Evolutionary conservation across 2,329 filamentous ascomycete genomes (phyloP), one percentile per base, ranked within the genome.

Genomic region (Corinectria fuckeliana): DNA sequence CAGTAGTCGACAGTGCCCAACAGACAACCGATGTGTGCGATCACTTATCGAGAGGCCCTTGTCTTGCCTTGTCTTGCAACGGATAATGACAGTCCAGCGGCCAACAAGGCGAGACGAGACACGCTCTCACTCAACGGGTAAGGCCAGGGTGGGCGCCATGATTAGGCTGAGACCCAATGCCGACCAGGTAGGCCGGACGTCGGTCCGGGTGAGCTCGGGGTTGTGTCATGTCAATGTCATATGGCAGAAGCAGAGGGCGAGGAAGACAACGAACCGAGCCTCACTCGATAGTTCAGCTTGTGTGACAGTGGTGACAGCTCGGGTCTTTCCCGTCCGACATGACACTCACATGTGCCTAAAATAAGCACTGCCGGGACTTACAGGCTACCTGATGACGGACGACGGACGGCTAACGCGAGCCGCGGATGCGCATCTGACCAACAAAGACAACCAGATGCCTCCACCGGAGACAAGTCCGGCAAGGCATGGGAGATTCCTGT

Each of bases 161-260:
- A n/a, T 14, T 16, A 45, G 50, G 34, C 41, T 34, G 44, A 54
- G 48, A 34, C 51, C 51, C 34, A 32, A 34, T 48, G 23, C 36
- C 16, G 26, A 44, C 26, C 45, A 39, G 50, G n/a, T 45, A 34
- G 16, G 11, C 13, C 11, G n/a, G 32, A n/a, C n/a, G 38, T 45
- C 36, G 45, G 44, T 49, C 44, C 34, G 44, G 28, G 36, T 36
- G 50, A 34, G 39, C 32, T 9, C 23, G 30, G 41, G 20, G 34
- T 54, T n/a, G 52, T 49, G 52, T 55, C 44, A 55, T 55, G n/a
- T 38, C 23, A n/a, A 30, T n/a, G n/a, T n/a, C 41, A 41, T 34
- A 49, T 18, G n/a, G 25, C 8, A 18, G 42, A 32, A 49, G 25
- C 52, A 49, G 18, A 39, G 44, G 23, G 44, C 5, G 32, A 8